Evolutionary conservation across 2,329 filamentous ascomycete genomes (phyloP).

Genomic region (Fusarium verrucosum): DNA sequence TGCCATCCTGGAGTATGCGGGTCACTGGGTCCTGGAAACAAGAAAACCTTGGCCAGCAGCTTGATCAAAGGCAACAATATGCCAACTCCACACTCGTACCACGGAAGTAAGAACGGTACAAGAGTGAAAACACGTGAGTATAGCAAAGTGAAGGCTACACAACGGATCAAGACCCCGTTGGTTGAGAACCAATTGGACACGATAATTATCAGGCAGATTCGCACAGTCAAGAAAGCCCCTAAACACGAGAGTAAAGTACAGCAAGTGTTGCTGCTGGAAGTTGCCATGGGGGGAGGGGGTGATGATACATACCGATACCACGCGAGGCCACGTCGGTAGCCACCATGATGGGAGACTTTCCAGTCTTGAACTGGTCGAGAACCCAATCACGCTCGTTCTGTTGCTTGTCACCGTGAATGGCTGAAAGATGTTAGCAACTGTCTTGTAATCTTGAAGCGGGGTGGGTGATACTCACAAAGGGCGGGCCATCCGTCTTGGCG

Average conservation of each 20-base stretch:
- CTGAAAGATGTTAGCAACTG: constrained; percentile 59
- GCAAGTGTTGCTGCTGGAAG: constrained; percentile 66
- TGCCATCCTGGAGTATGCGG: constrained; percentile 62
- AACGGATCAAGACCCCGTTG: constrained; percentile 83
- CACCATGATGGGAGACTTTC: constrained; percentile 99
- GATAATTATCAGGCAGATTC: constrained; percentile 86
- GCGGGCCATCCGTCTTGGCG: constrained; percentile 98
- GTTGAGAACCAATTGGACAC: constrained; percentile 83
- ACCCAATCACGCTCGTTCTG: constrained; percentile 99
- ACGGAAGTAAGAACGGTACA: constrained; percentile 67
- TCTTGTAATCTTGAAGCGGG: constrained; percentile 46
- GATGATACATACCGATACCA: constrained; percentile 98
- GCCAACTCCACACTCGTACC: constrained; percentile 82
- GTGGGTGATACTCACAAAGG: constrained; percentile 72
- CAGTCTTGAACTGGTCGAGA: constrained; percentile 98
- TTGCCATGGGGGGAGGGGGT: constrained; percentile 59
- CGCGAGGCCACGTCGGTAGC: constrained; percentile 99
- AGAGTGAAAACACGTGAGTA: constrained; percentile 78
- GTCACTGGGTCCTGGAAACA: constrained; percentile 66
- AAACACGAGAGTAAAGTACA: constrained; percentile 93
- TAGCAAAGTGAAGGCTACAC: constrained; percentile 64
- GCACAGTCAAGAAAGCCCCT: constrained; percentile 88
- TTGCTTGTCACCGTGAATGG: constrained; percentile 99
- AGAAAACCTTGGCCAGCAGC: constrained; percentile 68
- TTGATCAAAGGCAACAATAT: constrained; percentile 80